These are phyloP conservation scores for Suillus hirtellus DNA, from an alignment of 768 basidiomycete species.

Conservation along the genomic window DNA sequence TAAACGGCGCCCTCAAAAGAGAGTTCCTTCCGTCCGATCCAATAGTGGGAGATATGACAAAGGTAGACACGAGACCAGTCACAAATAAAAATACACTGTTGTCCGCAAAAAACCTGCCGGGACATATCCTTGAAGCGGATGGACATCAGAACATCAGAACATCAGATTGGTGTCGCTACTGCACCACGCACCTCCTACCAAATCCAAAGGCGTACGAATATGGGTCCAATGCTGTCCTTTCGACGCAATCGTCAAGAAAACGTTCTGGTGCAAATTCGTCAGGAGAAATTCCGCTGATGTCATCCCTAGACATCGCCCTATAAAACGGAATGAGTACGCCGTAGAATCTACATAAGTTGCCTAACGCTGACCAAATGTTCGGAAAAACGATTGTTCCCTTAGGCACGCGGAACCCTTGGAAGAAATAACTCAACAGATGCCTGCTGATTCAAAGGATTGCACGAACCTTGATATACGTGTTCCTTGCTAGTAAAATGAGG, in stretches of 20 bases:
- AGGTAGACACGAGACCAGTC: conserved; percentile 2
- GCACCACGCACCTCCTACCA: conserved; percentile 1
- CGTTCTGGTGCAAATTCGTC: conserved; percentile 6
- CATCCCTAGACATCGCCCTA: conserved; percentile 6
- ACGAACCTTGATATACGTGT: conserved; percentile 14
- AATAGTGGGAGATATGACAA: neutral
- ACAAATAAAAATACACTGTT: conserved; percentile 8
- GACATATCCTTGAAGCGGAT: neutral
- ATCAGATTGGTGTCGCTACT: neutral
- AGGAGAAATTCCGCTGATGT: conserved; percentile 6
- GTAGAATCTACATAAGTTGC: neutral
- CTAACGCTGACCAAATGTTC: conserved; percentile 38
- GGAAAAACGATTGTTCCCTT: conserved; percentile 39
- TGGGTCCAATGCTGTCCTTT: conserved; percentile 9
- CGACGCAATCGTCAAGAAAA: neutral
- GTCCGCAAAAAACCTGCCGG: conserved; percentile 2
- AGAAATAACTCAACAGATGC: neutral
- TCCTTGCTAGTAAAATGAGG: conserved; percentile 18
- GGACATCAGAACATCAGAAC: neutral
- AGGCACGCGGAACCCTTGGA: conserved; percentile 38
- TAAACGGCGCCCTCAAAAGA: neutral
- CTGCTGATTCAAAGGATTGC: neutral
- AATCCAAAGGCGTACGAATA: conserved; percentile 9
- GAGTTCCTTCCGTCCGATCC: conserved; percentile 5
- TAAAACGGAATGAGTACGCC: neutral